These are phyloP conservation scores for Naumovozyma dairenensis DNA, from an alignment of 805 yeast species.

Conservation along the genomic window DNA sequence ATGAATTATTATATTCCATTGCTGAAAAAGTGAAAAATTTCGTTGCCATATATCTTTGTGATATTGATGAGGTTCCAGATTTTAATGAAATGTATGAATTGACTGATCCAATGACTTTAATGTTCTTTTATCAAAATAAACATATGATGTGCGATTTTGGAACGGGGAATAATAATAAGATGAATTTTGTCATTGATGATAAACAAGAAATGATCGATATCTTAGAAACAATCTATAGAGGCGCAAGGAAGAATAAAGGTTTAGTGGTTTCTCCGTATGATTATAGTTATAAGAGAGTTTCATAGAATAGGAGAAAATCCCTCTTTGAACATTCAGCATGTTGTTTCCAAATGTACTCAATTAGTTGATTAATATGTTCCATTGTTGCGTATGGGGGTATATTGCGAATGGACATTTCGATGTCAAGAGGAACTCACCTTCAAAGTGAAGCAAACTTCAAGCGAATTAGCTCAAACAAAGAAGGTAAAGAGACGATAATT, in stretches of 20 bases:
- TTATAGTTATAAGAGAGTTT: constrained; percentile 36
- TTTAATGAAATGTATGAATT: constrained; percentile 48
- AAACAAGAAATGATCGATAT: constrained; percentile 88
- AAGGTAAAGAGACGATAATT: too few species aligned
- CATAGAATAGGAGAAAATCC: too few species aligned
- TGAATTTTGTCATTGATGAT: constrained; percentile 69
- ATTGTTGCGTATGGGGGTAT: too few species aligned
- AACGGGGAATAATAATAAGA: constrained; percentile 92
- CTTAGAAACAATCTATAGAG: constrained; percentile 79
- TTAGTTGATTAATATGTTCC: too few species aligned
- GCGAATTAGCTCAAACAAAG: too few species aligned
- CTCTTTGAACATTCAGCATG: too few species aligned
- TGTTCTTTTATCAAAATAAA: constrained; percentile 88
- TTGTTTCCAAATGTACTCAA: too few species aligned
- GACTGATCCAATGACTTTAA: constrained; percentile 81
- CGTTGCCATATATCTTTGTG: constrained; percentile 82
- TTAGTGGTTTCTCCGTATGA: constrained; percentile 77
- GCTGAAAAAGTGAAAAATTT: constrained; percentile 81
- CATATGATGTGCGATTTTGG: constrained; percentile 99
- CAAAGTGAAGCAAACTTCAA: too few species aligned
- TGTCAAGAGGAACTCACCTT: too few species aligned
- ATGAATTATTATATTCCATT: constrained; percentile 67
- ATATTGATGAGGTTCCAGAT: constrained; percentile 81
- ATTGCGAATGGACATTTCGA: too few species aligned
- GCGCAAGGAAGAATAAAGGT: constrained; percentile 89